These are phyloP conservation scores for Russula ochroleuca DNA, from an alignment of 768 basidiomycete species.

Conservation along the genomic window DNA sequence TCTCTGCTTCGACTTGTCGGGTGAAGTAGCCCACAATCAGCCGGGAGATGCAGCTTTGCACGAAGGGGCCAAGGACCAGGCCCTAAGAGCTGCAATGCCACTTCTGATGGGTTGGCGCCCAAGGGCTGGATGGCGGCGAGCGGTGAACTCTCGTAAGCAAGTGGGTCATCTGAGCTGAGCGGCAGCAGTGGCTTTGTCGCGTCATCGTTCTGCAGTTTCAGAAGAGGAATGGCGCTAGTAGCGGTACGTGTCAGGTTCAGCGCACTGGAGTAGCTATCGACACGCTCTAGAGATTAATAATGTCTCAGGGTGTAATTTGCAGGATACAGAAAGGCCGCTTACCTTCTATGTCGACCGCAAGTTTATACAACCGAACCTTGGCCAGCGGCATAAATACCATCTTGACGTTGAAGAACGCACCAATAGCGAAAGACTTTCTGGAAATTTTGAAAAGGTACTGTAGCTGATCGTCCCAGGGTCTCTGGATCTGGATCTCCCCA, in stretches of 20 bases:
- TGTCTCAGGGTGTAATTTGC: neutral
- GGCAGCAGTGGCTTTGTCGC: constrained; percentile 68
- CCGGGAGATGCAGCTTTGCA: constrained; percentile 63
- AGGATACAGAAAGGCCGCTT: constrained; percentile 27
- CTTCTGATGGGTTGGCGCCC: constrained; percentile 51
- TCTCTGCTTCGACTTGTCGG: constrained; percentile 77
- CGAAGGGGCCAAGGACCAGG: constrained; percentile 87
- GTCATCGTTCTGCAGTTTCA: constrained; percentile 55
- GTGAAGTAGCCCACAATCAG: constrained; percentile 53
- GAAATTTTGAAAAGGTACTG: constrained; percentile 74
- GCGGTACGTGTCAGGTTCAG: constrained; percentile 68
- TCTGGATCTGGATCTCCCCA: constrained; percentile 75
- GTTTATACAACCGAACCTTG: constrained; percentile 75
- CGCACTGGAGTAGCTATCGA: constrained; percentile 73
- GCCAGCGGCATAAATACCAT: constrained; percentile 79
- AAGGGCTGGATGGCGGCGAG: constrained; percentile 48
- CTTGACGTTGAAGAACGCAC: constrained; percentile 72
- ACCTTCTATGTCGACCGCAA: constrained; percentile 82
- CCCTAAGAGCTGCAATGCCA: constrained; percentile 60
- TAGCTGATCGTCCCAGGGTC: constrained; percentile 87
- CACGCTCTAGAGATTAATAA: constrained; percentile 56
- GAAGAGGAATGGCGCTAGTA: constrained; percentile 53
- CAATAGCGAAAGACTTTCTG: constrained; percentile 76
- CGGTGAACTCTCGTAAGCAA: constrained; percentile 64
- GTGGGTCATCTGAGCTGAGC: constrained; percentile 61